Conservation (phyloP, 257 asterid species). For the Sherardia arvensis region DNA sequence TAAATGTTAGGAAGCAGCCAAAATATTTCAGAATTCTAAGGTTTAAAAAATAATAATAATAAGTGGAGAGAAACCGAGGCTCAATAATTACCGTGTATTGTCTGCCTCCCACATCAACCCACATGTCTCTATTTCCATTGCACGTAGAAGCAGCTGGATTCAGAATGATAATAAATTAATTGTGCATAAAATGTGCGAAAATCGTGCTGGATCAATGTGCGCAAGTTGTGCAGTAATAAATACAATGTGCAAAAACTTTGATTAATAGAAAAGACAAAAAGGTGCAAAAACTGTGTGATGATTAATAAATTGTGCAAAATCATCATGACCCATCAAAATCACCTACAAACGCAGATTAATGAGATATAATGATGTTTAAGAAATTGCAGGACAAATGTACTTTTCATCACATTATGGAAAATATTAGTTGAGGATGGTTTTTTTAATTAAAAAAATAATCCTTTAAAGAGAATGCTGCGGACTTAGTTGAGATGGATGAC, state of each 20-base stretch:
- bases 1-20: neutral
- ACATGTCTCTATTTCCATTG: conserved; percentile 26
- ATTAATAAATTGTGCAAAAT: no score
- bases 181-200: no score
- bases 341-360: no score
- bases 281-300: no score
- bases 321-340: no score
- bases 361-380: no score
- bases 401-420: neutral
- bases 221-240: no score
- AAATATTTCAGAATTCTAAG: neutral
- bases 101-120: conserved; percentile 40
- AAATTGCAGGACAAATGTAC: no score
- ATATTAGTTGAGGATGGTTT: neutral
- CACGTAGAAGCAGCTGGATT: conserved; percentile 34
- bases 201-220: no score
- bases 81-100: conserved; percentile 41
- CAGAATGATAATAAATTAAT: neutral
- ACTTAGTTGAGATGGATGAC: conserved; percentile 7
- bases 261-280: no score
- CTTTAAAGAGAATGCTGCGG: neutral
- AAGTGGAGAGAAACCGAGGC: neutral
- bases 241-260: no score
- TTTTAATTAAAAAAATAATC: neutral
- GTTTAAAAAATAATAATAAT: no score